Evolutionary conservation across 2,329 filamentous ascomycete genomes (phyloP), one percentile per base, ranked within the genome.

Genomic region (Verticillium nonalfalfae): DNA sequence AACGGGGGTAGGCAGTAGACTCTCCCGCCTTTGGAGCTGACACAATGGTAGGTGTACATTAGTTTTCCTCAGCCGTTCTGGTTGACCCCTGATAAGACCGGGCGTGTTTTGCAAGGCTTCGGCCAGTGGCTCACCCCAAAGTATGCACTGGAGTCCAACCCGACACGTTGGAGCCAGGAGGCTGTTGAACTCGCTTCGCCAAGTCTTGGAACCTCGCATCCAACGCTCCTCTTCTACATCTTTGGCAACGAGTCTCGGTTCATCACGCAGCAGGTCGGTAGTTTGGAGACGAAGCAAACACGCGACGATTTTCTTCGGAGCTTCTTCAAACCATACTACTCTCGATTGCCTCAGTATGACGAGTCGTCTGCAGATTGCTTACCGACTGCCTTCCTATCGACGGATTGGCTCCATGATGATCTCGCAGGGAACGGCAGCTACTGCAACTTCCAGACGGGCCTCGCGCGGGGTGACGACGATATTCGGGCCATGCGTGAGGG

Each of bases 221-320:
- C 93, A 7, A 96, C 91, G 0, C 81, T 97, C 4, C 83, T 97
- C 33, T 97, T 96, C 81, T 97, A 93, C 77, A 87, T 81, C 39
- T 89, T 86, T 68, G 89, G 89, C 40, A 82, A 81, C 21, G 84
- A 87, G 70, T 86, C 84, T 1, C 73, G 74, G 9, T 78, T 83
- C 67, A 72, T 90, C 56, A 85, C 82, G 0, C 72, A 74, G 13
- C 72, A 75, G 18, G 68, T 84, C 7, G 74, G 74, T 4, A 71
- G 75, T 14, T 68, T 84, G 3, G 57, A 72, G 2, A 71, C 78
- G 2, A 75, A 79, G 26, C 69, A 79, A 4, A 76, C 82, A 62
- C 83, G 82, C 67, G 76, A 84, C 18, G 70, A 74, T 0, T 81
- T 84, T 56, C 78, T 96, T 0, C 72, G 81, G n/a, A 68, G 78